Evolutionary conservation across 129 eudicot species (phyloP).

Genomic region (Chrysanthemum lavandulifolium): DNA sequence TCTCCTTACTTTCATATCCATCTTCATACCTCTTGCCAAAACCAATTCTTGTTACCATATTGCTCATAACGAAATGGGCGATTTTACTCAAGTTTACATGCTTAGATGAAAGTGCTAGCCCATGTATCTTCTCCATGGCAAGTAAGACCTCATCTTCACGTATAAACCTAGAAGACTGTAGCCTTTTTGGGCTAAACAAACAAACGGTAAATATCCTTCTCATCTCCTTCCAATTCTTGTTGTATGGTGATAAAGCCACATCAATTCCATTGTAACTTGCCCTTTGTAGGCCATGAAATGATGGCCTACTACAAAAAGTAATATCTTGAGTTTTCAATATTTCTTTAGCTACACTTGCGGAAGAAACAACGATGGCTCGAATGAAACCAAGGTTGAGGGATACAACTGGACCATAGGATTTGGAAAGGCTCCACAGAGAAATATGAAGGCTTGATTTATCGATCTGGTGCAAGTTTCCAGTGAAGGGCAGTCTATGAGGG

Average conservation of each 20-base stretch:
- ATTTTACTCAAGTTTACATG: conserved; percentile 26
- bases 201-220: conserved; percentile 25
- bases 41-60: conserved; percentile 21
- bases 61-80: conserved; percentile 8
- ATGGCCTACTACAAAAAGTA: conserved; percentile 27
- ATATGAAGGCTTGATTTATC: conserved; percentile 15
- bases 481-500: conserved; percentile 32
- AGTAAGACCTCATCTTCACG: conserved; percentile 28
- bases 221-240: conserved; percentile 32
- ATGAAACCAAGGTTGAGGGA: conserved; percentile 24
- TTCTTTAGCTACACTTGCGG: conserved; percentile 33
- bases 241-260: conserved; percentile 23
- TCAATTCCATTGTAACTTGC: conserved; percentile 24
- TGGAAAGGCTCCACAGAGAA: conserved; percentile 25
- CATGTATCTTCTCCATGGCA: conserved; percentile 23
- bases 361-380: conserved; percentile 31
- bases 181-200: conserved; percentile 30
- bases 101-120: conserved; percentile 14
- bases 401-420: conserved; percentile 36
- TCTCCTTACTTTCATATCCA: conserved; percentile 12
- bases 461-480: conserved; percentile 33
- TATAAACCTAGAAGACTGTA: conserved; percentile 23
- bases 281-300: conserved; percentile 13
- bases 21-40: conserved; percentile 32
- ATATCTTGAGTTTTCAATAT: conserved; percentile 34